phyloP scores from a whole-genome alignment of 2,329 filamentous ascomycete genomes.

The Cercospora zeae-maydis region DNA sequence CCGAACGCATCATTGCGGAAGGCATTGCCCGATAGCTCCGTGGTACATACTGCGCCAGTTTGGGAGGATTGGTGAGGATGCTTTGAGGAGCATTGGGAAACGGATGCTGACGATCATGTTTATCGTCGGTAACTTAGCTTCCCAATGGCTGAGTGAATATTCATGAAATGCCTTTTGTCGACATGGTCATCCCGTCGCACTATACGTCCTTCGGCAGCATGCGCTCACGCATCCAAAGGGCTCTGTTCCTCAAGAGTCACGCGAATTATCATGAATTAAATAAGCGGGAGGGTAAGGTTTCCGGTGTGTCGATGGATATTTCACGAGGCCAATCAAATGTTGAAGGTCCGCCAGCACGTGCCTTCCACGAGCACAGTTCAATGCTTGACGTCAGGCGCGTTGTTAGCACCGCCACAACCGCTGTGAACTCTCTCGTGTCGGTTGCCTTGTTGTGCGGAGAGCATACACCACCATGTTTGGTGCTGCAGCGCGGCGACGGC shows the following conservation, averaged over 20 bases:
- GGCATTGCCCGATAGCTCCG: too few relatives aligned
- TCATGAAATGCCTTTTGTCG: not conserved
- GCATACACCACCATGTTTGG: not conserved
- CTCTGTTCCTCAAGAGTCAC: not conserved
- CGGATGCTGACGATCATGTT: not conserved
- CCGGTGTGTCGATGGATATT: not conserved
- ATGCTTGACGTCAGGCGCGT: not conserved
- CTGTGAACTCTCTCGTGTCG: not conserved
- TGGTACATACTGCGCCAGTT: not conserved
- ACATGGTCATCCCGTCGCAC: not conserved
- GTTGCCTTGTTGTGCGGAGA: not conserved
- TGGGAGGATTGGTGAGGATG: not conserved
- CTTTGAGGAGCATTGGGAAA: not conserved
- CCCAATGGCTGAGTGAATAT: not conserved
- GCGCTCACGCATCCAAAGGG: not conserved
- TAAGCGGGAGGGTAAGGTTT: not conserved
- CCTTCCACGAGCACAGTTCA: not conserved
- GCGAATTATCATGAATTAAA: not conserved
- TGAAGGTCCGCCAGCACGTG: not conserved
- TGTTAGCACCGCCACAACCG: not conserved
- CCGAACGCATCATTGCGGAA: not conserved
- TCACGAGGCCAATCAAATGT: constrained; percentile 1
- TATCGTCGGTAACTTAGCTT: not conserved
- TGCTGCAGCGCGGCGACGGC: not conserved
- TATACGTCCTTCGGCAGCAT: not conserved